These are phyloP conservation scores for Triticum urartu DNA, from an alignment of 176 grass and related monocot genomes.

Conservation along the genomic window DNA sequence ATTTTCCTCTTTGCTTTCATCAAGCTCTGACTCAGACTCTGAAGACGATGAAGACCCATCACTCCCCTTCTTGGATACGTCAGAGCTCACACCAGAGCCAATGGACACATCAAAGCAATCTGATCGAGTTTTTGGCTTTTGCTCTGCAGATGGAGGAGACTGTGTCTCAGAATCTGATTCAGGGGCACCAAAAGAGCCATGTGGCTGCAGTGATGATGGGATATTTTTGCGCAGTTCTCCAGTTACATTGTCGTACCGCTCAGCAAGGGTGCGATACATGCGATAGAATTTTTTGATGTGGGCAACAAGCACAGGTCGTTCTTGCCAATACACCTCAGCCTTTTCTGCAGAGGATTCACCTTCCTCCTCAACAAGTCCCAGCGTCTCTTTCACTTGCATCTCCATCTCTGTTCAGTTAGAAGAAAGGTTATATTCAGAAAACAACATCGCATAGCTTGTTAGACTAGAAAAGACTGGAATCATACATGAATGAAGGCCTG, in stretches of 20 bases:
- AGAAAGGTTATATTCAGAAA: constrained; percentile 30
- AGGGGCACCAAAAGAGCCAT: constrained; percentile 40
- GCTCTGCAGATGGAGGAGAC: constrained; percentile 33
- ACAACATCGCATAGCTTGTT: background rate
- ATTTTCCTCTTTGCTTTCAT: constrained; percentile 52
- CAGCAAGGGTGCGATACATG: constrained; percentile 78
- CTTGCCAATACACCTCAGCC: constrained; percentile 56
- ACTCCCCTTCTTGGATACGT: constrained; percentile 57
- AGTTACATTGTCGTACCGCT: constrained; percentile 73
- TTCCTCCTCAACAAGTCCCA: constrained; percentile 62
- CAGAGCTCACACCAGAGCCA: constrained; percentile 52
- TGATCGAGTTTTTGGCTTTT: constrained; percentile 32
- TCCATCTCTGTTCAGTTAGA: constrained; percentile 72
- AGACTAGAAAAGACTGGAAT: constrained; percentile 12
- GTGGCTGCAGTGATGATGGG: constrained; percentile 60
- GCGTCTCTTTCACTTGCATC: constrained; percentile 72
- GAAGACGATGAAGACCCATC: constrained; percentile 74
- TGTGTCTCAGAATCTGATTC: constrained; percentile 74
- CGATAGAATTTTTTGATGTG: constrained; percentile 63
- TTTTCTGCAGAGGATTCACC: constrained; percentile 78
- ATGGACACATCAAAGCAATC: constrained; percentile 51
- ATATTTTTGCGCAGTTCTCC: constrained; percentile 76
- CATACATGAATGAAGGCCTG: background rate
- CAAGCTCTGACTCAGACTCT: constrained; percentile 72
- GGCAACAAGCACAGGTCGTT: constrained; percentile 53